These are phyloP conservation scores for Anethum foeniculum DNA, from an alignment of 140 eudicot species.

Conservation along the genomic window DNA sequence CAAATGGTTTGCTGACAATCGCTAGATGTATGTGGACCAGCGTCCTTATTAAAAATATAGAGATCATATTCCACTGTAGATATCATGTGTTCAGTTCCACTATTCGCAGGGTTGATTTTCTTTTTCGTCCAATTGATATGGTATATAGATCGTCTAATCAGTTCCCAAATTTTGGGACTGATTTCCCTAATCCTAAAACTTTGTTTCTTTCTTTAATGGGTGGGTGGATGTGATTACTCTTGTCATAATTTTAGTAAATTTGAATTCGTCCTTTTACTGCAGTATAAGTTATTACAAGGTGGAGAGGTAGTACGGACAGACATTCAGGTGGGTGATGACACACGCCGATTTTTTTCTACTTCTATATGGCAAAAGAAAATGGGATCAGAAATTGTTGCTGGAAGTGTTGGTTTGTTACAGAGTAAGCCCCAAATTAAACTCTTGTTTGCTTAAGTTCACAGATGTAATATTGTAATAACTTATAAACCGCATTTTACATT, in stretches of 20 bases:
- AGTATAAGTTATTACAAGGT: constrained; percentile 58
- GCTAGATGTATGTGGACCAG: no score
- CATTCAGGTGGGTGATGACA: constrained; percentile 73
- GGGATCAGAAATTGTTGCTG: constrained; percentile 43
- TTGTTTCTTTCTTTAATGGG: not conserved
- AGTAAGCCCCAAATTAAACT: constrained; percentile 28
- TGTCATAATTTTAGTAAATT: not conserved
- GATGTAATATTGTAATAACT: not conserved
- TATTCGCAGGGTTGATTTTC: not conserved
- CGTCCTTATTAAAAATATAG: not conserved
- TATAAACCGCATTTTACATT: not conserved
- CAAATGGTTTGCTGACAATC: no score
- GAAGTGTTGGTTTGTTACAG: constrained; percentile 49
- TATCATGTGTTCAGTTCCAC: not conserved
- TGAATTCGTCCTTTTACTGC: constrained; percentile 1
- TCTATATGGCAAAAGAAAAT: constrained; percentile 61
- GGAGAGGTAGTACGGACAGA: constrained; percentile 68
- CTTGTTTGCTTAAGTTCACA: not conserved
- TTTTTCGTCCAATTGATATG: not conserved
- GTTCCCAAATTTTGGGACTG: not conserved
- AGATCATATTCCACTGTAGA: not conserved
- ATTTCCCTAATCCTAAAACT: not conserved
- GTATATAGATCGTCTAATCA: not conserved
- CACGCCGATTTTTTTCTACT: constrained; percentile 54
- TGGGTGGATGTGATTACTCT: not conserved